Base-by-base conservation (phyloP, 2,329 filamentous ascomycete genomes). In the Rachicladosporium sp. region DNA sequence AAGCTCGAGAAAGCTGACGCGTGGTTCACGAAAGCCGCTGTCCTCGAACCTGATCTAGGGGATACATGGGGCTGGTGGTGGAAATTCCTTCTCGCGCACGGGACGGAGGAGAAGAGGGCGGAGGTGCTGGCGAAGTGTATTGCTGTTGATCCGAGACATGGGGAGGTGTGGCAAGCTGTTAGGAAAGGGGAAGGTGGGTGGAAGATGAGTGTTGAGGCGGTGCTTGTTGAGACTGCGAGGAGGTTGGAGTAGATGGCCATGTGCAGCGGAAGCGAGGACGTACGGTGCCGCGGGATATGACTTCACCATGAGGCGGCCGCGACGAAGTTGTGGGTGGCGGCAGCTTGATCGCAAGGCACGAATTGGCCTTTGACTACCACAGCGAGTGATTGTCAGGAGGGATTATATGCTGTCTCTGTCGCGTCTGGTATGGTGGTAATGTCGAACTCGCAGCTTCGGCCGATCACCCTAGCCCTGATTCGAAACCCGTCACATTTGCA, bases 51-150 rank as follows among this genome's bases (percentile, higher is more conserved):
- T 29, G 88, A 96, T 59, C 67, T 78, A 37, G 91, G 91, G 37
- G 93, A 98, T 65, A 83, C 79, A 8, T 98, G 93, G 93, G 89
- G 87, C 12, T 98, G 89, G 89, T 98, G 95, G 62, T 91, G 87
- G 62, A 88, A 89, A 61, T 98, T 96, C 60, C 57, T 96, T 48
- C 59, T 78, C 50, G 85, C 95, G 68, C 88, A 98, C 64, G 93
- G 91, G 7, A 95, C 87, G 4, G 80, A 86, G 56, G 89, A 94
- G 68, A 98, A 96, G 78, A 73, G 82, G 54, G 74, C 70, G 23
- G 91, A 96, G 56, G 81, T 95, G 27, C 60, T 94, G 4, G 70
- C 69, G 42, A 94, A 93, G 65, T 88, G 84, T 51, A 70, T 82
- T 27, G 65, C 81, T 36, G 88, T 79, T 42, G 91, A 96, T 61